phyloP scores from a whole-genome alignment of 768 basidiomycete genomes.

The Cubamyces sp. region DNA sequence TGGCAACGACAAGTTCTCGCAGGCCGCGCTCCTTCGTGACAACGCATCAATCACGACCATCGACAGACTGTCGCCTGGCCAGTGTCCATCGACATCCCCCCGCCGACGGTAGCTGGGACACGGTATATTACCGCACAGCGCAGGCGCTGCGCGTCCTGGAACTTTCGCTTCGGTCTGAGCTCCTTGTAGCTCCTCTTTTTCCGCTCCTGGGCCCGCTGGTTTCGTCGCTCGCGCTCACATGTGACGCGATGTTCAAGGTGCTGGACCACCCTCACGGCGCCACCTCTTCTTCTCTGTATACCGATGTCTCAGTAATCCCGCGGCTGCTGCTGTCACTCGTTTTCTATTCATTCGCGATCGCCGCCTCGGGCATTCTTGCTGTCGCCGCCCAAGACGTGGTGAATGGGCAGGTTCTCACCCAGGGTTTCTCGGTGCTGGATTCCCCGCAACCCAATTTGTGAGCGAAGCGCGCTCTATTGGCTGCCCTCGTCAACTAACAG shows the following conservation, averaged over 20 bases:
- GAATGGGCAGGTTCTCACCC: constrained; percentile 32
- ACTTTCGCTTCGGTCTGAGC: constrained; percentile 12
- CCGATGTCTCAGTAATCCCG: not conserved
- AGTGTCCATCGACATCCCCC: not conserved
- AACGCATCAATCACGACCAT: constrained; percentile 1
- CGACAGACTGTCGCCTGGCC: not conserved
- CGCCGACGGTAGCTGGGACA: not conserved
- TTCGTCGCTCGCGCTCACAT: constrained; percentile 15
- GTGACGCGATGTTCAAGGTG: constrained; percentile 25
- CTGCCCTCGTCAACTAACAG: not conserved
- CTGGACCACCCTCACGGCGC: constrained; percentile 25
- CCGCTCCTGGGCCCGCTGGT: constrained; percentile 20
- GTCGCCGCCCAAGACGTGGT: constrained; percentile 25
- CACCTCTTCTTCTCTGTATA: not conserved
- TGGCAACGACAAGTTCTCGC: constrained; percentile 1
- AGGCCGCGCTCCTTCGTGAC: not conserved
- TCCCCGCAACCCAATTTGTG: constrained; percentile 18
- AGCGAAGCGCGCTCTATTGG: not conserved
- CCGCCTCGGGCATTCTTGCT: constrained; percentile 1
- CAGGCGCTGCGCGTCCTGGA: constrained; percentile 12
- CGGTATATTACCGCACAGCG: constrained; percentile 5
- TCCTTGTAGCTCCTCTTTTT: constrained; percentile 3
- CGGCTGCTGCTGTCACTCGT: constrained; percentile 19
- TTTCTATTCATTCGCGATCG: constrained; percentile 12
- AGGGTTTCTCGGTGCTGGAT: constrained; percentile 36